Conservation (phyloP, 495 filamentous ascomycete genomes). For the Penicillium coffeae region DNA sequence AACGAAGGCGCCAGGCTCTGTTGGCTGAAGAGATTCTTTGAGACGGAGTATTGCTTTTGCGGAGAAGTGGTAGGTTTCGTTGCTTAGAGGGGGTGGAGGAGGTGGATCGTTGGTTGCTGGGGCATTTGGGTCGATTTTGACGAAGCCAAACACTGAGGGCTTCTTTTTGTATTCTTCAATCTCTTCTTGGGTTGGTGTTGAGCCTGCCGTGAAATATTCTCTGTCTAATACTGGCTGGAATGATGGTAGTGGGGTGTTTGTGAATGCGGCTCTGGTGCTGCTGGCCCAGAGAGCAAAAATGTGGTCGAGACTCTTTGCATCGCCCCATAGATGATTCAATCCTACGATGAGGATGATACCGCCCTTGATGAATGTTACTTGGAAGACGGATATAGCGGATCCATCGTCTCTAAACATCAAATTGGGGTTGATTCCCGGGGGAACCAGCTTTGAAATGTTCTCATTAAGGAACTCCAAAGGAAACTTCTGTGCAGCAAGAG, state of each 20-base stretch:
- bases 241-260: not conserved
- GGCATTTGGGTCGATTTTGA: not conserved
- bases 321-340: not conserved
- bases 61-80: not conserved
- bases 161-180: not conserved
- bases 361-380: not conserved
- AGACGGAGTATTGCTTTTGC: not conserved
- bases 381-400: not conserved
- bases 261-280: not conserved
- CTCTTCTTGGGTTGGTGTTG: not conserved
- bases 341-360: not conserved
- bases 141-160: not conserved
- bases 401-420: not conserved
- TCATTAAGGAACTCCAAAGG: not conserved
- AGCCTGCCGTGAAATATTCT: not conserved
- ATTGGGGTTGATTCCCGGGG: not conserved
- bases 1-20: not conserved
- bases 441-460: not conserved
- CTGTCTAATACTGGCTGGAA: not conserved
- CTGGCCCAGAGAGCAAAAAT: not conserved
- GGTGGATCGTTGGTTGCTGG: not conserved
- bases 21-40: not conserved
- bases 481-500: not conserved
- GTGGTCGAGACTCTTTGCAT: not conserved
- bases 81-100: not conserved